Percentiles rank a stretch among this genome's conserved stretches.
phyloP scores from a whole-genome alignment of 495 filamentous ascomycete species.

The Penicillium steckii region DNA sequence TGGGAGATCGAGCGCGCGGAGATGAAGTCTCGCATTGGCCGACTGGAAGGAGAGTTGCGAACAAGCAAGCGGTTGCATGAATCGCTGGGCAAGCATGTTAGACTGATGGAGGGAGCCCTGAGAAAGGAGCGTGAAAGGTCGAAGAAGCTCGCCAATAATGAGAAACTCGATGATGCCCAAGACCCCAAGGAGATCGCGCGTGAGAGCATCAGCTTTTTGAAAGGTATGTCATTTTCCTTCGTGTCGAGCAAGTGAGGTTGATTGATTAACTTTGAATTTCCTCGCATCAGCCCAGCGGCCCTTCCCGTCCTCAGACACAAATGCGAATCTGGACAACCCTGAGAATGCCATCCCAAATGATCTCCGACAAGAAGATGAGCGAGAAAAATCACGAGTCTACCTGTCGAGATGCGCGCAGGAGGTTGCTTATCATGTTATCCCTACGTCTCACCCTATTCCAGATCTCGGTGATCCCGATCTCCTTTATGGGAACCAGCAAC shows the following conservation, averaged over 20 bases:
- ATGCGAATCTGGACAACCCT: constrained; percentile 31
- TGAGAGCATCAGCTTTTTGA: constrained; percentile 40
- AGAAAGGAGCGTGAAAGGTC: constrained; percentile 66
- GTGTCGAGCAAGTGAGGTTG: not conserved
- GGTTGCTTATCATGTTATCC: constrained; percentile 55
- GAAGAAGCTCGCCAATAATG: constrained; percentile 45
- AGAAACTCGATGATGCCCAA: constrained; percentile 45
- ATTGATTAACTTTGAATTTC: not conserved
- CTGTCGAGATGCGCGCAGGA: constrained; percentile 56
- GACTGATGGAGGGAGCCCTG: constrained; percentile 85
- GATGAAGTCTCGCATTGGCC: constrained; percentile 98
- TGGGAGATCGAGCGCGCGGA: constrained; percentile 99
- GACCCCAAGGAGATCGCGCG: constrained; percentile 45
- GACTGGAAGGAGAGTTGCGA: constrained; percentile 83
- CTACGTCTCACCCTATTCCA: constrained; percentile 46
- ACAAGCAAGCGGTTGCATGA: constrained; percentile 84
- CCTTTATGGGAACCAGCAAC: constrained; percentile 44
- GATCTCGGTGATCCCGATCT: constrained; percentile 48
- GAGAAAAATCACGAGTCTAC: constrained; percentile 51
- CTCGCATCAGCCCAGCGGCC: constrained; percentile 33
- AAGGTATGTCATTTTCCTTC: constrained; percentile 28
- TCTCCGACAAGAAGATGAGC: constrained; percentile 53
- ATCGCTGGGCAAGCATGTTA: constrained; percentile 82
- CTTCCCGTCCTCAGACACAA: constrained; percentile 37
- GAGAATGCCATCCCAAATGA: constrained; percentile 58